A percentile compares a stretch with the other conserved stretches of the same genome.
phyloP scores from a whole-genome alignment of 192 early-diverging fungal genomes.

The Geranomyces michiganensis region DNA sequence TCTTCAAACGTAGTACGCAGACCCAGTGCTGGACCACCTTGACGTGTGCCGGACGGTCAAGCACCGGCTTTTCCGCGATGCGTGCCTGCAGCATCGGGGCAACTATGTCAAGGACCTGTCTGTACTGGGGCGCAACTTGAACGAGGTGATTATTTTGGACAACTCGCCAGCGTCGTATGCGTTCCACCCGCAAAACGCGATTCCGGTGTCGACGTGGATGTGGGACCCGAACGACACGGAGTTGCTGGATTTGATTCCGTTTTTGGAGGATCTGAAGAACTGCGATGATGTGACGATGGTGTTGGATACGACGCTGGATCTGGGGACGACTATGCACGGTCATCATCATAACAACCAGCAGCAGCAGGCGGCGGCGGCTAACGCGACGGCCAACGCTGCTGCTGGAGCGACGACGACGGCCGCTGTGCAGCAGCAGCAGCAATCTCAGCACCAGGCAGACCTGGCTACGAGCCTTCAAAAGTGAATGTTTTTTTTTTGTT shows the following conservation, averaged over 20 bases:
- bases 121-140: constrained; percentile 83
- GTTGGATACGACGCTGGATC: constrained; percentile 43
- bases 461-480: too few species aligned
- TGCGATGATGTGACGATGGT: constrained; percentile 88
- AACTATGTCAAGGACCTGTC: constrained; percentile 98
- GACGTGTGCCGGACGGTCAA: constrained; percentile 83
- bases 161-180: constrained; percentile 96
- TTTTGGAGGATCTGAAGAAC: constrained; percentile 86
- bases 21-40: constrained; percentile 94
- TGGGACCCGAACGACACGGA: constrained; percentile 96
- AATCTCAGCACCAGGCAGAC: too few species aligned
- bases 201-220: constrained; percentile 95
- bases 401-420: too few species aligned
- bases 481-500: too few species aligned
- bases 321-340: constrained; percentile 3
- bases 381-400: too few species aligned
- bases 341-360: too few species aligned
- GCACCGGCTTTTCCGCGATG: constrained; percentile 94
- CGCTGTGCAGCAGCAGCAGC: too few species aligned
- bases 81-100: constrained; percentile 92
- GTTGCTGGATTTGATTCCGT: constrained; percentile 90
- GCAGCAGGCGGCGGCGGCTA: too few species aligned
- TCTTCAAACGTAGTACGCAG: constrained; percentile 77
- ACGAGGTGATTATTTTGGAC: constrained; percentile 88
- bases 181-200: constrained; percentile 95